Conservation (phyloP, 768 basidiomycete genomes). For the Dacryopinax spathularia region DNA sequence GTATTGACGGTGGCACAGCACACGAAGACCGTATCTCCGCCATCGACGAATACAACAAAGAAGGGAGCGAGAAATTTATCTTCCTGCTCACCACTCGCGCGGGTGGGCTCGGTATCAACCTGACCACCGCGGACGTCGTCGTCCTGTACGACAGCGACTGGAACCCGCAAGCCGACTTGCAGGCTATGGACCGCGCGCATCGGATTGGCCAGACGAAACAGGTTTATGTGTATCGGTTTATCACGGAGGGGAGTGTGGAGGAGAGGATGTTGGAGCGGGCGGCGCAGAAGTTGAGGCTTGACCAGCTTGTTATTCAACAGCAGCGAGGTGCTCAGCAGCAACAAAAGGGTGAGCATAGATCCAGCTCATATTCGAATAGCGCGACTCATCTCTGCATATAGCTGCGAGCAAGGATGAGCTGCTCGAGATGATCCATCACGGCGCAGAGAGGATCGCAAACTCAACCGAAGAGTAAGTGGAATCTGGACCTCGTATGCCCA, state of each 20-base stretch:
- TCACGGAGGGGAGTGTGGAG: slow-evolving; percentile 89
- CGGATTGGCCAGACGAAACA: slow-evolving; percentile 96
- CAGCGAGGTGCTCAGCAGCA: slow-evolving; percentile 56
- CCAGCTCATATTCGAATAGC: not conserved
- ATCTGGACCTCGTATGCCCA: not conserved
- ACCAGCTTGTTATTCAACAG: slow-evolving; percentile 94
- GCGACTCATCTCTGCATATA: slow-evolving; percentile 17
- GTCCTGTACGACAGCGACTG: slow-evolving; percentile 95
- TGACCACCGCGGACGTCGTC: slow-evolving; percentile 89
- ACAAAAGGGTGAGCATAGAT: slow-evolving; percentile 46
- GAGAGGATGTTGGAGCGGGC: slow-evolving; percentile 90
- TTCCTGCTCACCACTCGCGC: slow-evolving; percentile 94
- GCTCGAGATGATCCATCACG: slow-evolving; percentile 95
- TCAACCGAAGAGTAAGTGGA: slow-evolving; percentile 48
- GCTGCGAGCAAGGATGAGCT: slow-evolving; percentile 92
- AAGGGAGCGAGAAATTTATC: slow-evolving; percentile 86
- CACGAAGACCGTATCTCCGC: slow-evolving; percentile 92
- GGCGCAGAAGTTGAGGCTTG: slow-evolving; percentile 85
- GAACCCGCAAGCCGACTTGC: slow-evolving; percentile 98
- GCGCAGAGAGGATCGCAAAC: slow-evolving; percentile 93
- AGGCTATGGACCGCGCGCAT: slow-evolving; percentile 97
- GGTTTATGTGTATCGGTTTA: slow-evolving; percentile 93
- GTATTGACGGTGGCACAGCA: slow-evolving; percentile 89
- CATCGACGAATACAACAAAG: slow-evolving; percentile 96
- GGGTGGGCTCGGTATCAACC: slow-evolving; percentile 91